Conservation (phyloP, 2,329 filamentous ascomycete genomes). For the Basipetospora chlamydospora region DNA sequence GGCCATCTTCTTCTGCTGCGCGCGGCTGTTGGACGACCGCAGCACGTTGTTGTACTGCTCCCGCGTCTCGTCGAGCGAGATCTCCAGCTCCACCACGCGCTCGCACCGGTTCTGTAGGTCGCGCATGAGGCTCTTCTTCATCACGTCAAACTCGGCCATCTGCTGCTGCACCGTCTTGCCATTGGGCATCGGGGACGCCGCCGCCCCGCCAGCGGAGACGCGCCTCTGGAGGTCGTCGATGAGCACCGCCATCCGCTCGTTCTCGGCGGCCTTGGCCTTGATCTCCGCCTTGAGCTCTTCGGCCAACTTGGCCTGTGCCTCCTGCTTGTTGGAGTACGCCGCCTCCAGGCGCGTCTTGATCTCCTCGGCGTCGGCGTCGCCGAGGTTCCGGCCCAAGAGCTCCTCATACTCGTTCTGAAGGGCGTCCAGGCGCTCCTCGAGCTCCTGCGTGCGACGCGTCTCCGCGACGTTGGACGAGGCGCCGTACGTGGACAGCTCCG, state of each 20-base stretch:
- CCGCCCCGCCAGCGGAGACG: conserved; percentile 45
- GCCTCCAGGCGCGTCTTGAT: conserved; percentile 68
- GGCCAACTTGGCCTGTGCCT: conserved; percentile 56
- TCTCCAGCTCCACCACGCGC: conserved; percentile 94
- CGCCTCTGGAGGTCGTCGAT: conserved; percentile 68
- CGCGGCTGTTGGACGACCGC: conserved; percentile 89
- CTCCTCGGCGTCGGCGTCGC: conserved; percentile 66
- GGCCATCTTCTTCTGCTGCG: conserved; percentile 99
- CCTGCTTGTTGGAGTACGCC: conserved; percentile 61
- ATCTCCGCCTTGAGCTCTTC: conserved; percentile 68
- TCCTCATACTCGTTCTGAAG: conserved; percentile 77
- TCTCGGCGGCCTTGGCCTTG: conserved; percentile 64
- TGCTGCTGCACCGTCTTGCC: conserved; percentile 94
- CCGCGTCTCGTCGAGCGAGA: conserved; percentile 88
- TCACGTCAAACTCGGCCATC: conserved; percentile 95
- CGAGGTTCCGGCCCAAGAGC: conserved; percentile 64
- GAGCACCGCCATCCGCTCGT: conserved; percentile 63
- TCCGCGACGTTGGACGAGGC: conserved; percentile 48
- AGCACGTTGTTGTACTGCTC: conserved; percentile 99
- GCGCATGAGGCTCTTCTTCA: conserved; percentile 99
- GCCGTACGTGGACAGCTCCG: conserved; percentile 72
- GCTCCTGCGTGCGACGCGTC: conserved; percentile 54
- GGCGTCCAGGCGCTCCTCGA: conserved; percentile 60
- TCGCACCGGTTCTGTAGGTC: conserved; percentile 97
- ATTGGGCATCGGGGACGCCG: conserved; percentile 46